Evolutionary conservation across 2,329 filamentous ascomycete genomes (phyloP).

Genomic region (Xylaria polymorpha): DNA sequence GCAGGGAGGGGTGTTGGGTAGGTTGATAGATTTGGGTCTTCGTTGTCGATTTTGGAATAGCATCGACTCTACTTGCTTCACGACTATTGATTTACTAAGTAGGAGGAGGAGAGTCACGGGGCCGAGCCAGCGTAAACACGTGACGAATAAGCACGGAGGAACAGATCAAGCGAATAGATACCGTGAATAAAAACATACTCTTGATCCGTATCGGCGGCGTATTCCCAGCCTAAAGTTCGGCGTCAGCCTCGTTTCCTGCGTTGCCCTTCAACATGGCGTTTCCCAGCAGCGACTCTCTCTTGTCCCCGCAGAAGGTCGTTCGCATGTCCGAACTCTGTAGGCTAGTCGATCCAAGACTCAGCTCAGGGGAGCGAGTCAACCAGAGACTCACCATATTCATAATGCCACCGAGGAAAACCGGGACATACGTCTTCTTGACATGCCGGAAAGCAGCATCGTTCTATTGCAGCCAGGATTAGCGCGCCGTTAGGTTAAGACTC

Average conservation of each 20-base stretch:
- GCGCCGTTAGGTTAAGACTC: no score
- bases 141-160: not conserved
- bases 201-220: conserved; percentile 53
- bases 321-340: not conserved
- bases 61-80: not conserved
- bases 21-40: not conserved
- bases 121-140: not conserved
- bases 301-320: not conserved
- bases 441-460: conserved; percentile 45
- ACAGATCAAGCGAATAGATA: not conserved
- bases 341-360: not conserved
- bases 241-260: conserved; percentile 2
- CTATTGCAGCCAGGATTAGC: conserved; percentile 8
- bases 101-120: not conserved
- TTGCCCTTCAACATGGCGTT: not conserved
- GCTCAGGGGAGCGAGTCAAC: no score
- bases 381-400: conserved; percentile 51
- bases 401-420: conserved; percentile 54
- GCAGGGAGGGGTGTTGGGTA: not conserved
- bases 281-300: not conserved
- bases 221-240: conserved; percentile 49
- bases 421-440: conserved; percentile 52
- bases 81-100: not conserved
- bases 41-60: not conserved
- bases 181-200: conserved; percentile 45